Evolutionary conservation across 495 filamentous ascomycete species (phyloP), one percentile per base, ranked within the genome.

Genomic region (Xylaria scruposa): DNA sequence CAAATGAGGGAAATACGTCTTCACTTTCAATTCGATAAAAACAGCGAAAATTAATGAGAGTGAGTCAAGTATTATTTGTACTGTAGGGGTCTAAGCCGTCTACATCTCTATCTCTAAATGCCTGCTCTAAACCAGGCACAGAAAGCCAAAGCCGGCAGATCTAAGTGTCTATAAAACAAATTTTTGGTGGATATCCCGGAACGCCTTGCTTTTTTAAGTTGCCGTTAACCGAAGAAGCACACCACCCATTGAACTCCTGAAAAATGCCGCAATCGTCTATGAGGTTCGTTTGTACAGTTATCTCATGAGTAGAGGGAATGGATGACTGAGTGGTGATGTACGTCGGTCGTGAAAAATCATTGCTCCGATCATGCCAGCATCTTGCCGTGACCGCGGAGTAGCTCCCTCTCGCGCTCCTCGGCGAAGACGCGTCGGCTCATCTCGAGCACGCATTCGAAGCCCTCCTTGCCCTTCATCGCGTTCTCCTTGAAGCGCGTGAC

Each of bases 401-500:
- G 76, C 75, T 92, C 88, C n/a, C 80, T 82, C 75, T 94, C 91
- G 75, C 88, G 89, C 83, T 97, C 94, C 83, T 98, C 94, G 59
- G 93, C 89, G 74, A 98, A 99, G 26, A 95, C 97, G 73, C 92
- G 89, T 71, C 95, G 86, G 82, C 93, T 97, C 93, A 97, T 97
- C 77, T 93, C 93, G 31, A 99, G 86, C 46, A 99, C 96, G 59
- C 90, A 88, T 80, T 99, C 96, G 77, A 99, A 99, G 0, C 96
- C 96, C 78, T 97, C 93, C 66, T 91, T 90, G 61, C 96, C 96
- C 79, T 91, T 92, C 73, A 85, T 85, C 31, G 97, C 97, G 78
- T 99, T 99, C 78, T 99, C 93, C 54, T 88, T 85, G 81, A 99
- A 98, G 66, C 93, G 83, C 75, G 93, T 94, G 36, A 98, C 90